Evolutionary conservation across 2,329 filamentous ascomycete species (phyloP), one percentile per base, ranked within the genome.

Genomic region (Pseudogymnoascus sp.): DNA sequence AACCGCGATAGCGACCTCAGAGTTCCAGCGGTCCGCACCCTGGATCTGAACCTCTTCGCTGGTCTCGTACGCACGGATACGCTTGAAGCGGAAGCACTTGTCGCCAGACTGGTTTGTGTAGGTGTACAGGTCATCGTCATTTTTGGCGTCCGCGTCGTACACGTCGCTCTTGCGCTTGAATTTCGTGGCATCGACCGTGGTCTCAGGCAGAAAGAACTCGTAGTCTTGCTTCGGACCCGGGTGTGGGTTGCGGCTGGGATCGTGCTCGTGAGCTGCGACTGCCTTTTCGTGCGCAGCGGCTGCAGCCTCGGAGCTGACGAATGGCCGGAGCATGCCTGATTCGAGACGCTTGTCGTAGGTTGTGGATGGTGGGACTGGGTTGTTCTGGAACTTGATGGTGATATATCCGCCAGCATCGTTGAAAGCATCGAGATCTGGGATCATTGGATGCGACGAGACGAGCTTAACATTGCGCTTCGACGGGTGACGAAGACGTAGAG

Each of bases 381-480:
- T 87, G 66, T 81, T 84, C 60, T 80, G 80, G 73, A 88, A 88
- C 73, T 88, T 88, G 75, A 88, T 79, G 12, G 85, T 84, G 65
- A 87, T 82, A 70, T 88, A 89, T 64, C 85, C 85, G 61, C 86
- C 86, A 2, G 82, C 83, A 72, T 89, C 86, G 58, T 86, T 85
- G 75, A 87, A 87, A n/a, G 84, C 82, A 64, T 87, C 82, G 42
- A 86, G 78, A 68, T 89, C 86, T 5, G 86, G 86, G 15, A 88
- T 73, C 39, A 89, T 73, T 29, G 85, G 84, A 64, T 80, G 82
- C 15, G 82, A 81, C 45, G 86, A 82, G 13, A 86, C 78, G 3
- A 87, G 75, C 68, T 80, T 81, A 64, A 87, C 72, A 65, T 82
- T 71, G 25, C 68, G 66, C 74, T 85, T 86, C 58, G 78, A 79